Percentiles rank a stretch among this genome's conserved stretches.
These are phyloP conservation scores for Puccinellia tenuiflora DNA, from an alignment of 176 grass and related monocot species.

Conservation along the genomic window DNA sequence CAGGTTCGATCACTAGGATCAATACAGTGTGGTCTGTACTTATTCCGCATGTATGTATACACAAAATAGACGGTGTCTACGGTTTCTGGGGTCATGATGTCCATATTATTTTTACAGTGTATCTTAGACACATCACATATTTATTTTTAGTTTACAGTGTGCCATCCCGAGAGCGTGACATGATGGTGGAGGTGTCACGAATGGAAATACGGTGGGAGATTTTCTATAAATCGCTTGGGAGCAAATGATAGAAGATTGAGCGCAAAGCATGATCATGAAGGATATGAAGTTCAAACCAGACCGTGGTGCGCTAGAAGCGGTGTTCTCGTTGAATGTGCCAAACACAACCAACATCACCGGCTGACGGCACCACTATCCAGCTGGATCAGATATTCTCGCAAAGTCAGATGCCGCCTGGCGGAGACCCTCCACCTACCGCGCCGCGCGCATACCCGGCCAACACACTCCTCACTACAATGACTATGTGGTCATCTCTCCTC, in stretches of 20 bases:
- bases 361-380: background rate
- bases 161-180: too few species aligned
- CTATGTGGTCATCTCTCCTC: background rate
- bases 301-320: background rate
- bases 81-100: too few species aligned
- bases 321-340: background rate
- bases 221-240: background rate
- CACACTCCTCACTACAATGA: background rate
- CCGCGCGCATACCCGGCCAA: background rate
- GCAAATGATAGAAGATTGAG: background rate
- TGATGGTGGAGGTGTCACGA: background rate
- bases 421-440: background rate
- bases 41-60: too few species aligned
- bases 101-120: background rate
- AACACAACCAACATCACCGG: background rate
- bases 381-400: background rate
- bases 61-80: too few species aligned
- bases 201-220: background rate
- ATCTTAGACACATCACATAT: background rate
- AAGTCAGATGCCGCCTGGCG: background rate
- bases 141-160: background rate
- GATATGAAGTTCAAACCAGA: background rate
- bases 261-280: too few species aligned
- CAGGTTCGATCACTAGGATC: too few species aligned
- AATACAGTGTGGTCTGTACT: too few species aligned